Evolutionary conservation across 2,329 filamentous ascomycete species (phyloP).

Genomic region (Cercospora sp.): DNA sequence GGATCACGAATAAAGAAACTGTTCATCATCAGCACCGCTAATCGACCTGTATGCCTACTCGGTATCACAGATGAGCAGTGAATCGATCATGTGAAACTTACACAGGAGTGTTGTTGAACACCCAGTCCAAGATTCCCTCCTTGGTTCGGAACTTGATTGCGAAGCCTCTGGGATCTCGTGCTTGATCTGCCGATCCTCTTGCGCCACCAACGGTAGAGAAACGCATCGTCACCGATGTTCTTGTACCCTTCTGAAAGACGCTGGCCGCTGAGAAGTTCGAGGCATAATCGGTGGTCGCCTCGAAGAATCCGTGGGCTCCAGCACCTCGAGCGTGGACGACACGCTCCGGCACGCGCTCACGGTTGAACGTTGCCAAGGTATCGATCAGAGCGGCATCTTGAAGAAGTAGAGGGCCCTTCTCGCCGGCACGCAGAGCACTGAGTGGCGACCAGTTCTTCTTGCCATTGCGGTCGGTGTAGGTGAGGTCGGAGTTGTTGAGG

Average conservation of each 20-base stretch:
- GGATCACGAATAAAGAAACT: conserved; percentile 49
- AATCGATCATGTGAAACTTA: conserved; percentile 5
- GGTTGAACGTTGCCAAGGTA: conserved; percentile 66
- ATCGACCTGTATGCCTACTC: neutral
- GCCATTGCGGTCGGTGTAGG: conserved; percentile 35
- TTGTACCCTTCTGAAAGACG: conserved; percentile 65
- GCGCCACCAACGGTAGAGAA: conserved; percentile 82
- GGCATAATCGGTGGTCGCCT: conserved; percentile 54
- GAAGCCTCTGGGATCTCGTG: conserved; percentile 51
- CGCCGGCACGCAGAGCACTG: conserved; percentile 50
- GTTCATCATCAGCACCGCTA: conserved; percentile 2
- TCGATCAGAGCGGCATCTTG: conserved; percentile 68
- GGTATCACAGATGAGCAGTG: neutral
- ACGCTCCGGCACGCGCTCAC: conserved; percentile 67
- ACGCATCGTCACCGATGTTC: conserved; percentile 67
- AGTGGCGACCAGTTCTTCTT: conserved; percentile 35
- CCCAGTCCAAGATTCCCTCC: conserved; percentile 41
- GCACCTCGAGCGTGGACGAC: conserved; percentile 65
- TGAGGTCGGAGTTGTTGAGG: conserved; percentile 36
- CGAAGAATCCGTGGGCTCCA: conserved; percentile 55
- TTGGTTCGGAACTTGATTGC: conserved; percentile 54
- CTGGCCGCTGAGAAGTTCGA: conserved; percentile 48
- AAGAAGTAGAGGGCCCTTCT: conserved; percentile 60
- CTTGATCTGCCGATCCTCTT: conserved; percentile 65
- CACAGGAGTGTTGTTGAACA: conserved; percentile 26